Evolutionary conservation across 2,329 filamentous ascomycete genomes (phyloP).

Genomic region (Aspergillus japonicus): DNA sequence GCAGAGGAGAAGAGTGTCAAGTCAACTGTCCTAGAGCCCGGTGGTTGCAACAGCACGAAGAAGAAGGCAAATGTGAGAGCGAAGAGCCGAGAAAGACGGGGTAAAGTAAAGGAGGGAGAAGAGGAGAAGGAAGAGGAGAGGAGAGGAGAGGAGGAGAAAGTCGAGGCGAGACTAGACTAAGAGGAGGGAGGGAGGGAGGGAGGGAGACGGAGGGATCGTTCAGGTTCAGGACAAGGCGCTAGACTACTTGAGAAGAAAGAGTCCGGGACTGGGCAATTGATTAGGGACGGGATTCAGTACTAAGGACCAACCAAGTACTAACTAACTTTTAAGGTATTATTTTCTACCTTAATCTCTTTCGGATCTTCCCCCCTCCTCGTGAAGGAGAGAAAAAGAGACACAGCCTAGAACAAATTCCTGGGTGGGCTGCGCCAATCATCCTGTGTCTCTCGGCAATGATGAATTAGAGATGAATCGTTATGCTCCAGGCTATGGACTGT

Average conservation of each 20-base stretch:
- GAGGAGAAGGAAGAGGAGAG: constrained; percentile 8
- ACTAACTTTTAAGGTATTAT: no score
- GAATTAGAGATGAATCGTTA: background rate
- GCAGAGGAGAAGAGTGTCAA: background rate
- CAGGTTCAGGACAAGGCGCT: constrained; percentile 1
- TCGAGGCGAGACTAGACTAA: constrained; percentile 10
- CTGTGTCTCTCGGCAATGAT: no score
- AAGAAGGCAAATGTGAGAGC: background rate
- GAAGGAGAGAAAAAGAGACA: background rate
- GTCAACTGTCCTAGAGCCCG: background rate
- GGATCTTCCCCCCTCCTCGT: background rate
- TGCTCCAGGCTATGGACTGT: background rate
- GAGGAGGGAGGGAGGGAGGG: constrained; percentile 7
- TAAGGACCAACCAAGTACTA: no score
- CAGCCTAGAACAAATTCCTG: no score
- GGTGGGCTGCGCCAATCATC: no score
- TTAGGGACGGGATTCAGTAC: no score
- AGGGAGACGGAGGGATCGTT: no score
- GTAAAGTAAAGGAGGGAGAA: constrained; percentile 9
- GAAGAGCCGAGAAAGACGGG: constrained; percentile 6
- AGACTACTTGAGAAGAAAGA: background rate
- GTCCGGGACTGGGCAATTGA: no score
- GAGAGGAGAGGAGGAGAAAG: constrained; percentile 5
- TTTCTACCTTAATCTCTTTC: no score
- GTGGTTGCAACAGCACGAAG: background rate